These are phyloP conservation scores for Trichoderma atrobrunneum DNA, from an alignment of 2,329 filamentous ascomycete species.

Conservation along the genomic window DNA sequence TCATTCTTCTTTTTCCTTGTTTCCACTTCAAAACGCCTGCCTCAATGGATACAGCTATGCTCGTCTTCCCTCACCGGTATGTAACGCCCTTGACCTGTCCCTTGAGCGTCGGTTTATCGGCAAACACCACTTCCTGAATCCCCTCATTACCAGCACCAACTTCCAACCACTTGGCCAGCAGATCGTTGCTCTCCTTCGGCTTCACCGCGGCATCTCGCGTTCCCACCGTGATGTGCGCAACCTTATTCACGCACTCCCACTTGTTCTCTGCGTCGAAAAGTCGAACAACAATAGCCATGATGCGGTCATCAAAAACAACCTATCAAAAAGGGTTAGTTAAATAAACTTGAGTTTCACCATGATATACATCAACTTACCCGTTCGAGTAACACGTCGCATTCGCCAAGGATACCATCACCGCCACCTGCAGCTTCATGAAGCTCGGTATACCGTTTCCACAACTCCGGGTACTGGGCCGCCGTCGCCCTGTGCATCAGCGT, in stretches of 20 bases:
- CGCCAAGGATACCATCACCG: constrained; percentile 48
- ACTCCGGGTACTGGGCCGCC: constrained; percentile 57
- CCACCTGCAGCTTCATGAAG: constrained; percentile 48
- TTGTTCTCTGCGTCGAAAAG: constrained; percentile 55
- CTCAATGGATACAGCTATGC: neutral
- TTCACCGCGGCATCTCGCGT: constrained; percentile 74
- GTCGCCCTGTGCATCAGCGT: constrained; percentile 82
- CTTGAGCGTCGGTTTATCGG: constrained; percentile 46
- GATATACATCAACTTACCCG: constrained; percentile 46
- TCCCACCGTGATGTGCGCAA: constrained; percentile 87
- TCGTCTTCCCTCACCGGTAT: constrained; percentile 36
- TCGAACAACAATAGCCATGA: constrained; percentile 90
- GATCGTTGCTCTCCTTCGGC: constrained; percentile 88
- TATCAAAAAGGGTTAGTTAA: constrained; percentile 29
- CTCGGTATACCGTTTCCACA: constrained; percentile 73
- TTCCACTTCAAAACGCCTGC: neutral
- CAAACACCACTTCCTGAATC: constrained; percentile 50
- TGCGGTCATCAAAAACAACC: constrained; percentile 77
- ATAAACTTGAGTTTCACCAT: constrained; percentile 8
- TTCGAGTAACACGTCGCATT: constrained; percentile 63
- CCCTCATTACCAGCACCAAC: constrained; percentile 41
- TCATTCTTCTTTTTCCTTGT: neutral
- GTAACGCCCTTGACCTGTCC: constrained; percentile 47
- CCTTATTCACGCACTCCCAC: constrained; percentile 71
- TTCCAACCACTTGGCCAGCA: constrained; percentile 74